phyloP scores from a whole-genome alignment of 2,329 filamentous ascomycete species.

The Elsinoe necatrix region DNA sequence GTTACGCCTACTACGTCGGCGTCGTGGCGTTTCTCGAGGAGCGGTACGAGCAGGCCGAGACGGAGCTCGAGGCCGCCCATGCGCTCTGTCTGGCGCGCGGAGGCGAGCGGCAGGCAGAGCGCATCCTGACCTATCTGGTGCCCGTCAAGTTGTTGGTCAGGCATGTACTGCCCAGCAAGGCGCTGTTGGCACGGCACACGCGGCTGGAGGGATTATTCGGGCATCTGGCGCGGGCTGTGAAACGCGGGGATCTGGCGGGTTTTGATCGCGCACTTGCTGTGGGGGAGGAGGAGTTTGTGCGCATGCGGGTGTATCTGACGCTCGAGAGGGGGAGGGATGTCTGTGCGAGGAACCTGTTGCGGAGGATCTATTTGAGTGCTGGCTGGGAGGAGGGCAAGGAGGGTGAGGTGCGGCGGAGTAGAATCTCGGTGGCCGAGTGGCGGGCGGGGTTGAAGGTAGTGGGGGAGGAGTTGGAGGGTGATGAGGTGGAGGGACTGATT shows the following conservation, averaged over 20 bases:
- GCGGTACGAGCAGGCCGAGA: conserved; percentile 77
- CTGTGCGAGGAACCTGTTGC: conserved; percentile 78
- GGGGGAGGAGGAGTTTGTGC: conserved; percentile 88
- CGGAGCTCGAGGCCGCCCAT: conserved; percentile 72
- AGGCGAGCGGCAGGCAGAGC: conserved; percentile 44
- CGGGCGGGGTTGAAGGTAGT: conserved; percentile 72
- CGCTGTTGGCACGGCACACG: conserved; percentile 66
- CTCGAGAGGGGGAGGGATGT: conserved; percentile 89
- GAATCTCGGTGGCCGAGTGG: conserved; percentile 77
- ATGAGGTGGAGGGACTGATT: conserved; percentile 91
- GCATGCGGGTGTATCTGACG: conserved; percentile 85
- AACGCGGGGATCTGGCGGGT: conserved; percentile 67
- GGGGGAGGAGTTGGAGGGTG: conserved; percentile 47
- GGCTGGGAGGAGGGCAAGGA: conserved; percentile 74
- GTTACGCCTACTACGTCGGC: conserved; percentile 92
- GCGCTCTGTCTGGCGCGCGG: conserved; percentile 51
- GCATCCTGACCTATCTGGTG: conserved; percentile 90
- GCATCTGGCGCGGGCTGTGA: conserved; percentile 70
- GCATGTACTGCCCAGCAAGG: conserved; percentile 68
- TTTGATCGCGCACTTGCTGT: conserved; percentile 76
- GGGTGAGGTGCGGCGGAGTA: conserved; percentile 56
- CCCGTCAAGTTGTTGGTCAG: conserved; percentile 84
- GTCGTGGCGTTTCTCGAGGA: conserved; percentile 93
- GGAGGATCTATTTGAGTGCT: conserved; percentile 80
- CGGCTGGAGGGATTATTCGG: conserved; percentile 68